Conservation (phyloP, 306 rosid species). For the Vigna unguiculata region DNA sequence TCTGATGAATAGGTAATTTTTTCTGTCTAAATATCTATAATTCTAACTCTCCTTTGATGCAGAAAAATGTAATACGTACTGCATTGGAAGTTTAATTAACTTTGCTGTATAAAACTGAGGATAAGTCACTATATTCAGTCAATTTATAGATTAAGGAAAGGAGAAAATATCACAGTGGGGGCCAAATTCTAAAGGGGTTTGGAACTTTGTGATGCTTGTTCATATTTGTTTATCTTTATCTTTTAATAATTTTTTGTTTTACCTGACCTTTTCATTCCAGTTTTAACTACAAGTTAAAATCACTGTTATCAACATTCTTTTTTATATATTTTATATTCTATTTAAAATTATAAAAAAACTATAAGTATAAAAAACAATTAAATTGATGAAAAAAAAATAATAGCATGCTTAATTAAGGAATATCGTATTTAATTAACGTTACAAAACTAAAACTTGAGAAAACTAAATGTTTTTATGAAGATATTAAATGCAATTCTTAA, state of each 20-base stretch:
- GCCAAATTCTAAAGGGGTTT: not conserved
- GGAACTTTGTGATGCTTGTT: not conserved
- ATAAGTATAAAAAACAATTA: no score
- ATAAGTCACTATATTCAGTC: not conserved
- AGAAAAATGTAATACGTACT: not conserved
- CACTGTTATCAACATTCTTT: not conserved
- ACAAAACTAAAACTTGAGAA: no score
- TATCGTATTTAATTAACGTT: no score
- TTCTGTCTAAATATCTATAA: not conserved
- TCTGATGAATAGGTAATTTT: not conserved
- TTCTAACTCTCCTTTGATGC: no score
- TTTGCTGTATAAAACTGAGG: not conserved
- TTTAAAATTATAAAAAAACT: not conserved
- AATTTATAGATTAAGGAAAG: not conserved
- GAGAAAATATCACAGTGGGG: conserved; percentile 21
- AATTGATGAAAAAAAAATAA: no score
- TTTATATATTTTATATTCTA: not conserved
- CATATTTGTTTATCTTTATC: not conserved
- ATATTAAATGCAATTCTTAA: no score
- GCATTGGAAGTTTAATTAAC: not conserved
- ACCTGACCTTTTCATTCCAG: not conserved
- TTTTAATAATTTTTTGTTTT: not conserved
- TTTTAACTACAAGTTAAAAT: not conserved
- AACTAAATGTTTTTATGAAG: no score
- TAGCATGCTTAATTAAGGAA: no score